phyloP scores from a whole-genome alignment of 768 basidiomycete genomes.

The Tylopilus rubrobrunneus region DNA sequence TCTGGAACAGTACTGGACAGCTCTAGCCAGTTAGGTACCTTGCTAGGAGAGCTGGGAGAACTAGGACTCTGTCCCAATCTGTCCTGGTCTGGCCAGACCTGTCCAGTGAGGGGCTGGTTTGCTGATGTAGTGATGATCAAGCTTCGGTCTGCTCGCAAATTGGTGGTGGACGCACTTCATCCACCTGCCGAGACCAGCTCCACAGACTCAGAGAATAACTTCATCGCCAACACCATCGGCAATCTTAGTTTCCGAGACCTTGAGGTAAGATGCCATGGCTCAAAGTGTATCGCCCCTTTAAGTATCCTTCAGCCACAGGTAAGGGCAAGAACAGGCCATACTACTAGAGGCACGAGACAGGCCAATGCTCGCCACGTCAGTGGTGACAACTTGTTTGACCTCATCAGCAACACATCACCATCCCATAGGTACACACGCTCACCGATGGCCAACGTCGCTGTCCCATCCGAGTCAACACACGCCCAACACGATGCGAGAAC shows the following conservation, averaged over 20 bases:
- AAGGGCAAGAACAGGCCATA: not conserved
- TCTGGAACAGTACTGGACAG: no score
- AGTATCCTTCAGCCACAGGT: not conserved
- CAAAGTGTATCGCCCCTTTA: not conserved
- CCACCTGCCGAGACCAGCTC: conserved; percentile 82
- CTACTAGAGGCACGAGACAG: not conserved
- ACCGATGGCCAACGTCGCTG: conserved; percentile 13
- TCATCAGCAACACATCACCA: no score
- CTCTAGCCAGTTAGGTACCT: no score
- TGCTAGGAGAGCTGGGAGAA: no score
- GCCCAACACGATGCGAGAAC: no score
- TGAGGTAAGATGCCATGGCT: conserved; percentile 41
- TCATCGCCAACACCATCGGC: conserved; percentile 54
- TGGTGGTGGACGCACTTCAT: conserved; percentile 62
- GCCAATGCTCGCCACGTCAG: not conserved
- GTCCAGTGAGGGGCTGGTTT: no score
- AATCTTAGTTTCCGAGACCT: conserved; percentile 56
- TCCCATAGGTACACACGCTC: not conserved
- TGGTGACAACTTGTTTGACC: no score
- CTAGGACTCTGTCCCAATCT: no score
- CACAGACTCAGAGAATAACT: conserved; percentile 59
- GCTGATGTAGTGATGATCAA: conserved; percentile 1
- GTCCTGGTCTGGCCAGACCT: no score
- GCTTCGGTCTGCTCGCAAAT: conserved; percentile 1
- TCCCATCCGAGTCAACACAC: no score